Percentiles rank a stretch among this genome's conserved stretches.
These are phyloP conservation scores for Suillus discolor DNA, from an alignment of 768 basidiomycete species.

Conservation along the genomic window DNA sequence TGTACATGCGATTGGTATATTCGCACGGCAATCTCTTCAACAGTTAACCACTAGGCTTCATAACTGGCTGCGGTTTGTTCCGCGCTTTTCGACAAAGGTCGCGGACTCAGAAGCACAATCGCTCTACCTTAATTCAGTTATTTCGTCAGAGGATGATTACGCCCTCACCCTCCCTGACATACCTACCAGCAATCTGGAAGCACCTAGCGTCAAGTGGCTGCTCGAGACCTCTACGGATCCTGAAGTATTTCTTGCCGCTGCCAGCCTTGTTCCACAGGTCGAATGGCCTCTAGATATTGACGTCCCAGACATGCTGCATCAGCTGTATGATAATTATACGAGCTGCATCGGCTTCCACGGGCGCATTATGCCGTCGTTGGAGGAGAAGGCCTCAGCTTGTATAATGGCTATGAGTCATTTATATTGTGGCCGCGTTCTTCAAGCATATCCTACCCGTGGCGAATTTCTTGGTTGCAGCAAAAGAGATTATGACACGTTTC, in stretches of 20 bases:
- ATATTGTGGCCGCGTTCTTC: background rate
- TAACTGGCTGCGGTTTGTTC: background rate
- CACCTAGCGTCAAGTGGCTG: slow-evolving; percentile 12
- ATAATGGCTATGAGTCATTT: background rate
- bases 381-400: background rate
- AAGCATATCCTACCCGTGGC: background rate
- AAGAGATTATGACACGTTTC: background rate
- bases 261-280: background rate
- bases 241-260: background rate
- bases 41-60: background rate
- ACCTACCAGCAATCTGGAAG: background rate
- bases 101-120: background rate
- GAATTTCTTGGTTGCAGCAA: background rate
- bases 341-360: background rate
- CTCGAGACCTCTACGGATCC: background rate
- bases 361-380: background rate
- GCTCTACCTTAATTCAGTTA: background rate
- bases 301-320: background rate
- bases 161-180: background rate
- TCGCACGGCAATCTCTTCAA: background rate
- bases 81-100: background rate
- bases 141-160: background rate
- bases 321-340: background rate
- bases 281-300: background rate
- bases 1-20: background rate